Evolutionary conservation across 1,139 yeast genomes (phyloP).

Genomic region (Saccharomycopsis phalli): DNA sequence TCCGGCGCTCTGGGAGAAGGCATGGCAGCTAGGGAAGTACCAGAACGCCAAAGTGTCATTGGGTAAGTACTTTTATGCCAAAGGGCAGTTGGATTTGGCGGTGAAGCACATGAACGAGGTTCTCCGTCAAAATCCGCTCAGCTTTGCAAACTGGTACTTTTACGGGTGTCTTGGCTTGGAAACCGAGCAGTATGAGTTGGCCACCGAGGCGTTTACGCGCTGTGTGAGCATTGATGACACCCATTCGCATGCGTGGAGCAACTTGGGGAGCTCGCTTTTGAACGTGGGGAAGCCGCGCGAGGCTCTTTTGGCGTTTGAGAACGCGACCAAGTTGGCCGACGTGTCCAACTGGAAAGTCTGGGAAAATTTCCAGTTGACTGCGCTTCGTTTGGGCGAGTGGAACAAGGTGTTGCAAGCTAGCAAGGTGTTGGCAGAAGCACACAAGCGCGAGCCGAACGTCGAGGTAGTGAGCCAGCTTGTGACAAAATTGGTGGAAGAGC

Average conservation of each 20-base stretch:
- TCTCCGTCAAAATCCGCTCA: constrained; percentile 65
- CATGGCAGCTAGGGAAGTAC: constrained; percentile 82
- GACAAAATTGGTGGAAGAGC: constrained; percentile 49
- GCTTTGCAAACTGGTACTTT: constrained; percentile 79
- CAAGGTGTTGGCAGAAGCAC: constrained; percentile 48
- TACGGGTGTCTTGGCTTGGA: constrained; percentile 91
- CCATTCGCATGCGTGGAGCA: constrained; percentile 89
- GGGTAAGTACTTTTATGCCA: constrained; percentile 61
- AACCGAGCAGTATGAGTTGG: constrained; percentile 58
- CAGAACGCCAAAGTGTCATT: constrained; percentile 81
- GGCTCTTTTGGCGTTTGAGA: constrained; percentile 75
- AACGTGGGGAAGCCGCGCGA: constrained; percentile 58
- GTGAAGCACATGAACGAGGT: constrained; percentile 69
- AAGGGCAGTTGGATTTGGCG: constrained; percentile 58
- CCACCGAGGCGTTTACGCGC: constrained; percentile 89
- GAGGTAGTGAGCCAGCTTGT: constrained; percentile 70
- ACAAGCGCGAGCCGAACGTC: constrained; percentile 48
- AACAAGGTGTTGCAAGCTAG: constrained; percentile 74
- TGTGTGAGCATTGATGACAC: constrained; percentile 83
- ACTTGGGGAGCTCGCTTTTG: constrained; percentile 73
- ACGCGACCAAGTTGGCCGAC: constrained; percentile 63
- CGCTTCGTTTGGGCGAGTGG: constrained; percentile 78
- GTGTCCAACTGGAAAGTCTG: constrained; percentile 83
- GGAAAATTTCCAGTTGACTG: constrained; percentile 79
- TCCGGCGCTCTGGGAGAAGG: constrained; percentile 68